These are phyloP conservation scores for Globisporangium sylvaticum DNA, from an alignment of 352 stramenopile genomes.

Conservation along the genomic window DNA sequence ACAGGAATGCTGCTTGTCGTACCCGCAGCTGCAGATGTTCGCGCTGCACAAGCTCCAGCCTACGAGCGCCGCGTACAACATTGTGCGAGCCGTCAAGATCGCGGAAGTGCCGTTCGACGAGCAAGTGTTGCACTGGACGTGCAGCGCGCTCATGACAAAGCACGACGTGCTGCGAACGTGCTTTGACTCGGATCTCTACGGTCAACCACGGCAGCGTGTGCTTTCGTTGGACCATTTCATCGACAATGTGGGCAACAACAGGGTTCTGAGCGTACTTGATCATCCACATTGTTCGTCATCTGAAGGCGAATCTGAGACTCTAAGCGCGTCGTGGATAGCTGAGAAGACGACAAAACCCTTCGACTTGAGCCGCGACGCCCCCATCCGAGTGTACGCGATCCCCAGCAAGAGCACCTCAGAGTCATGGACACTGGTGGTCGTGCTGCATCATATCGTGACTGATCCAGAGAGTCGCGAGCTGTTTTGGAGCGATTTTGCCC, in stretches of 20 bases:
- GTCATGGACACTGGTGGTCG: slow-evolving; percentile 30
- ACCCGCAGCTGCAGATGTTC: slow-evolving; percentile 57
- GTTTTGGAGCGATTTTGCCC: slow-evolving; percentile 40
- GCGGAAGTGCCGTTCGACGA: slow-evolving; percentile 14
- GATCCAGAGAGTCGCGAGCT: slow-evolving; percentile 40
- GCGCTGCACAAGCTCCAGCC: slow-evolving; percentile 41
- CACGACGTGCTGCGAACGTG: slow-evolving; percentile 46
- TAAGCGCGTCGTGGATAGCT: slow-evolving; percentile 23
- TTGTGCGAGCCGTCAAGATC: slow-evolving; percentile 34
- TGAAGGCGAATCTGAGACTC: not conserved
- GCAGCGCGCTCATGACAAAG: slow-evolving; percentile 28
- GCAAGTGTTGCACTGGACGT: slow-evolving; percentile 22
- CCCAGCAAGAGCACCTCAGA: not conserved
- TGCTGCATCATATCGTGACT: slow-evolving; percentile 59
- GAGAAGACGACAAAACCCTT: slow-evolving; percentile 25
- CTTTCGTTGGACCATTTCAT: slow-evolving; percentile 19
- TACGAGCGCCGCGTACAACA: slow-evolving; percentile 47
- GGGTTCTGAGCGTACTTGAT: not conserved
- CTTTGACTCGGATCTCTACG: slow-evolving; percentile 25
- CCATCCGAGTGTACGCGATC: slow-evolving; percentile 38
- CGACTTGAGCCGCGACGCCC: slow-evolving; percentile 28
- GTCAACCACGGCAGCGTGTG: slow-evolving; percentile 33
- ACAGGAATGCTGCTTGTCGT: slow-evolving; percentile 27
- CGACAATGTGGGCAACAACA: slow-evolving; percentile 9
- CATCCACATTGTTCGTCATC: not conserved